These are phyloP conservation scores for Dalbergia cochinchinensis DNA, from an alignment of 306 rosid species.

Conservation along the genomic window DNA sequence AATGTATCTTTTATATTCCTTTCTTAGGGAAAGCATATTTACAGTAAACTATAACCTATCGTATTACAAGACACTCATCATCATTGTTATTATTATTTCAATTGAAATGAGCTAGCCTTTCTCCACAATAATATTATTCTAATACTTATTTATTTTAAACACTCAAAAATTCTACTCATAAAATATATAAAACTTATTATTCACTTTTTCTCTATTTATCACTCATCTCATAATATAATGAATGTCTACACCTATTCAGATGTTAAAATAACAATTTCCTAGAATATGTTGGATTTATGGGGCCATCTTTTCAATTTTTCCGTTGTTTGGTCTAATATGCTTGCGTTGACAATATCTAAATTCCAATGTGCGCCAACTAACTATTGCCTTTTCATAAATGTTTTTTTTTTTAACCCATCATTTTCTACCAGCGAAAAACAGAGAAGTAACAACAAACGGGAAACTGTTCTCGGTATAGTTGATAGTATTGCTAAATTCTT, in stretches of 20 bases:
- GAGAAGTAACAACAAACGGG: too few species aligned
- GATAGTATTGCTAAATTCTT: background rate
- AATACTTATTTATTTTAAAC: too few species aligned
- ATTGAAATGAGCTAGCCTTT: constrained; percentile 5
- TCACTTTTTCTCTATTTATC: too few species aligned
- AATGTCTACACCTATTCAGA: too few species aligned
- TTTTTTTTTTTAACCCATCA: background rate
- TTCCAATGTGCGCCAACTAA: constrained; percentile 34
- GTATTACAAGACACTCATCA: background rate
- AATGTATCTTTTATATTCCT: constrained; percentile 44
- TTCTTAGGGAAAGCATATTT: constrained; percentile 52
- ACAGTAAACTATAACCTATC: constrained; percentile 15
- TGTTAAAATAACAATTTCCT: too few species aligned
- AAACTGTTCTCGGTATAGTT: background rate
- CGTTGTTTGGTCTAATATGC: constrained; percentile 40
- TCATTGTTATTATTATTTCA: background rate
- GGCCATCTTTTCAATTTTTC: constrained; percentile 24
- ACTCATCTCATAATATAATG: too few species aligned
- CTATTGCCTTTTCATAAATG: constrained; percentile 36
- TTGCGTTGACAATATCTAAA: constrained; percentile 42
- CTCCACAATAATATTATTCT: too few species aligned
- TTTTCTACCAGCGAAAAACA: background rate
- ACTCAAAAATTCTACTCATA: too few species aligned
- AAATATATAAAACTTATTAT: too few species aligned
- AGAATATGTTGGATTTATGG: constrained; percentile 35